Conservation (phyloP, 257 asterid genomes). For the Solanum lycopersicoides region DNA sequence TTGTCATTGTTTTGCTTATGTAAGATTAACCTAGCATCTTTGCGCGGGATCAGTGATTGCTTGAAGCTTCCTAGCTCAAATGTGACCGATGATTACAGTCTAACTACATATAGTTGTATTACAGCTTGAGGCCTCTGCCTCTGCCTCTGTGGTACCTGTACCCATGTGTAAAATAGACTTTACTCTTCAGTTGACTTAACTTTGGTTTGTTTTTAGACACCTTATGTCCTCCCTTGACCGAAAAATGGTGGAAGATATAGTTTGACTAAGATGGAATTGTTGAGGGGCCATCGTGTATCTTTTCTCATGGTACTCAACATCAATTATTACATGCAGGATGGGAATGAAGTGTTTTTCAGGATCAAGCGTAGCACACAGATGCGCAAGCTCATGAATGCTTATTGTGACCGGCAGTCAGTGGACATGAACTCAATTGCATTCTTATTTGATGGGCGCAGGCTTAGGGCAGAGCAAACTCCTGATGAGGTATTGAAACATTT, state of each 20-base stretch:
- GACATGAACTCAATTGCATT: constrained; percentile 5
- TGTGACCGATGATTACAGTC: neutral
- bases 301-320: neutral
- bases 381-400: constrained; percentile 65
- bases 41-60: neutral
- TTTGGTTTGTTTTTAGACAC: neutral
- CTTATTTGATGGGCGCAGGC: neutral
- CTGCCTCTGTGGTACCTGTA: neutral
- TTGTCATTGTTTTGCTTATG: neutral
- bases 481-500: neutral
- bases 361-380: constrained; percentile 62
- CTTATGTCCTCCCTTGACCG: neutral
- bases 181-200: neutral
- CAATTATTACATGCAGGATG: constrained; percentile 11
- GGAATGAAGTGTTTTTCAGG: constrained; percentile 36
- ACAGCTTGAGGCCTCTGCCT: neutral
- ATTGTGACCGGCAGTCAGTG: constrained; percentile 52
- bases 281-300: neutral
- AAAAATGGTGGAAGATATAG: neutral
- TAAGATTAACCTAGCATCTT: neutral
- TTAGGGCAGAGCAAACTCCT: neutral
- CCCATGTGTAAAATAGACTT: neutral
- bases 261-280: neutral
- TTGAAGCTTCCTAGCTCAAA: neutral
- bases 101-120: neutral